Evolutionary conservation across 257 asterid species (phyloP), one percentile per base, ranked within the genome.

Genomic region (Echites panduratus): DNA sequence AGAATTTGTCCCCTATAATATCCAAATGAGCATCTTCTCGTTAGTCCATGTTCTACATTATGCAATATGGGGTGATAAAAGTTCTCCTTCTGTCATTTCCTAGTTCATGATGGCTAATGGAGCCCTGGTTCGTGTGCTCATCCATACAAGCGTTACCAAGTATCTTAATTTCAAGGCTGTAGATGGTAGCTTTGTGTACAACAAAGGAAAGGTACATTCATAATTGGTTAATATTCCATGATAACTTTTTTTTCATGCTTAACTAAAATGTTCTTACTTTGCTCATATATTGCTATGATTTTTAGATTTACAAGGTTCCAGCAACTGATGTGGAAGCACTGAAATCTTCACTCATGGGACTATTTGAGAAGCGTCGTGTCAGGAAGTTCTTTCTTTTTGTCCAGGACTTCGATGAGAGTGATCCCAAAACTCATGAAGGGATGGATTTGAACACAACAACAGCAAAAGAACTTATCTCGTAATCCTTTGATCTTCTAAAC

Each of bases 71-170:
- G 52, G 59, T 53, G 56, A 59, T 75, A 45, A 48, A 22, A 32
- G 12, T 75, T 53, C 24, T 76, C 73, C 66, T 44, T 40, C n/a
- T 73, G 53, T 72, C 32, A 16, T 76, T 69, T 69, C 66, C 48
- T 54, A 95, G 98, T 95, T 95, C 87, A 92, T 90, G 93, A 95
- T 95, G 98, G 99, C 98, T 43, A 91, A 95, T 77, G 99, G 98
- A 49, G 82, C 95, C 58, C 81, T 94, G 88, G 99, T 94, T 6
- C 95, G 97, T 29, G 99, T 95, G 64, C 90, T 95, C 70, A 91
- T 95, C 84, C 96, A 91, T 79, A 86, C 98, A 24, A 86, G 89
- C 70, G 99, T 95, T 66, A 91, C 99, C 76, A 95, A 95, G 90
- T 94, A 94, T 82, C 89, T 94, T 69, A 87, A 91, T 89, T 94